Evolutionary conservation across 164 flowering plant species (phyloP).

Genomic region (Paratinospora sagittata): DNA sequence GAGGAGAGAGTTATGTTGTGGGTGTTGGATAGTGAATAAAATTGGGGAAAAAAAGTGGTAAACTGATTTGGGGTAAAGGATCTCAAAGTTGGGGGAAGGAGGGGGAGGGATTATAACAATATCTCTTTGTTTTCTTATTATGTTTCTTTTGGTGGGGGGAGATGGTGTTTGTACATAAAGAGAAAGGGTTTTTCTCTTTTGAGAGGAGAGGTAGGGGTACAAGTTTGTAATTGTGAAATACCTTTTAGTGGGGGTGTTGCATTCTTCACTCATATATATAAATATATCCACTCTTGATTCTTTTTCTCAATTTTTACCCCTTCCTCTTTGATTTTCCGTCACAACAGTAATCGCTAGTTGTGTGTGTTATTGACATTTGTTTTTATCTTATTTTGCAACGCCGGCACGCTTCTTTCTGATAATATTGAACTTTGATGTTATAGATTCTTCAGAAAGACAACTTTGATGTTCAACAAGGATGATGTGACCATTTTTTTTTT

Average conservation of each 20-base stretch:
- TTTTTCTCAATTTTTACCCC: slow-evolving; percentile 10
- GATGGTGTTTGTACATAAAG: slow-evolving; percentile 22
- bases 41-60: slow-evolving; percentile 14
- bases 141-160: background rate
- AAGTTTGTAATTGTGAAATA: slow-evolving; percentile 29
- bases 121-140: slow-evolving; percentile 2
- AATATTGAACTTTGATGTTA: too few species aligned
- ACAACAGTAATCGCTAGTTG: too few species aligned
- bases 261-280: slow-evolving; percentile 31
- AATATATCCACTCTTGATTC: slow-evolving; percentile 32
- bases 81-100: background rate
- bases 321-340: too few species aligned
- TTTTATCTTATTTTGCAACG: too few species aligned
- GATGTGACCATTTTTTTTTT: too few species aligned
- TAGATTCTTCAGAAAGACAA: too few species aligned
- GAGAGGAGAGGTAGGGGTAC: slow-evolving; percentile 21
- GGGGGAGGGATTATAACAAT: slow-evolving; percentile 13
- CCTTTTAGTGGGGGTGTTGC: slow-evolving; percentile 20
- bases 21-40: slow-evolving; percentile 29
- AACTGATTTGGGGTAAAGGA: slow-evolving; percentile 18
- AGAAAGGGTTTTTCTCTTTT: slow-evolving; percentile 15
- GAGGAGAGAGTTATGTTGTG: slow-evolving; percentile 8
- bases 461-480: too few species aligned
- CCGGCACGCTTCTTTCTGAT: too few species aligned
- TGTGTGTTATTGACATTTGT: background rate